Base-by-base conservation (phyloP, 352 stramenopile species). In the Saprolegnia parasitica region DNA sequence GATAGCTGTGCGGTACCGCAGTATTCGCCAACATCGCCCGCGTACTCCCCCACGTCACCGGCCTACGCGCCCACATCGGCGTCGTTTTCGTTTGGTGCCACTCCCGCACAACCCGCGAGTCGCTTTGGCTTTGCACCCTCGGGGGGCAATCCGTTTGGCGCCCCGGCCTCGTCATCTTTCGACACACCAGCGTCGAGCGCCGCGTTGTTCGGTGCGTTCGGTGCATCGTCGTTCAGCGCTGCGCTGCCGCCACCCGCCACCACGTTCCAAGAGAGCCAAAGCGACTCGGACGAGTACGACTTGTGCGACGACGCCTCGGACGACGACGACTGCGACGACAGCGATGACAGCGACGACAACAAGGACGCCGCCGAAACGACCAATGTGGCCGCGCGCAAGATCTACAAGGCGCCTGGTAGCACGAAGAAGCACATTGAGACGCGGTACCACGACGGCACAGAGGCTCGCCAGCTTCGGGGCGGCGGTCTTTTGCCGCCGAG, bases 311-410 rank as follows among this genome's bases (percentile, higher is more conserved):
- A 65, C 11, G 50, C 57, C 42, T 42, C n/a, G 20, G 24, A 29
- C 20, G 46, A 70, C 15, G 26, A 70, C 9, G 47, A 49, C 11
- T n/a, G 20, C 13, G 46, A 74, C 21, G 26, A 52, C 10, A 68
- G 21, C 50, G 37, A 35, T 9, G 62, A 74, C 4, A 61, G 58
- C 21, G 62, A 71, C 23, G 40, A 73, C 16, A 35, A 73, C 15
- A 52, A 32, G 56, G 42, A 65, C 26, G 16, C 23, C 32, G 20
- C 56, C n/a, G 16, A 61, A 62, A 5, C 45, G 73, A 62, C 35
- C 62, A 49, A 66, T 39, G 66, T 61, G 21, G 18, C 37, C 3
- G 15, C 24, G 39, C 29, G 70, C 47, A 42, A 64, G 58, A 21
- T 71, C 52, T 65, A 39, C 65, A 46, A 62, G 39, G 63, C 54